phyloP scores from a whole-genome alignment of 768 basidiomycete species.

The Auriscalpium orientale region DNA sequence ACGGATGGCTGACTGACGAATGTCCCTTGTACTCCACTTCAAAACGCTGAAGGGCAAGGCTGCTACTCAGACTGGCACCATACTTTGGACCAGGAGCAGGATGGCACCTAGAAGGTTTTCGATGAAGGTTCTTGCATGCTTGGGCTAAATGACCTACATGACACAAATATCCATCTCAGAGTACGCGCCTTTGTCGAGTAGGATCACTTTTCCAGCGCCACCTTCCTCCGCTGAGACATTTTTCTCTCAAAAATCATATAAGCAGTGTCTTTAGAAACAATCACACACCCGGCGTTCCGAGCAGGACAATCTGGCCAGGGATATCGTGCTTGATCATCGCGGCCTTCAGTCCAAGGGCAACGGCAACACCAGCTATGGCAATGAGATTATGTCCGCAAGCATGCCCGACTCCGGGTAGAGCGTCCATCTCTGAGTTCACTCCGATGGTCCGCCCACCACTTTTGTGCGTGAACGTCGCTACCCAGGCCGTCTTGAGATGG shows the following conservation, averaged over 20 bases:
- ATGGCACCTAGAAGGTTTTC: slow-evolving; percentile 50
- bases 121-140: not conserved
- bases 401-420: slow-evolving; percentile 39
- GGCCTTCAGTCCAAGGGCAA: slow-evolving; percentile 60
- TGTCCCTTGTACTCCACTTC: slow-evolving; percentile 65
- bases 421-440: slow-evolving; percentile 68
- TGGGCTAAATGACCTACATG: slow-evolving; percentile 38
- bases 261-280: not conserved
- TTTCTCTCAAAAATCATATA: not conserved
- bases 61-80: slow-evolving; percentile 57
- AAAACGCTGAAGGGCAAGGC: slow-evolving; percentile 54
- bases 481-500: slow-evolving; percentile 68
- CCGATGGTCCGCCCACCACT: slow-evolving; percentile 65
- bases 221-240: slow-evolving; percentile 61
- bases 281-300: slow-evolving; percentile 68
- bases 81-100: slow-evolving; percentile 71
- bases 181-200: slow-evolving; percentile 70
- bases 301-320: slow-evolving; percentile 57
- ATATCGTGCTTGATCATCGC: slow-evolving; percentile 57
- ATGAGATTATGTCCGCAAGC: slow-evolving; percentile 84
- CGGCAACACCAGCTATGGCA: slow-evolving; percentile 65
- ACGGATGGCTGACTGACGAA: slow-evolving; percentile 37
- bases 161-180: slow-evolving; percentile 70
- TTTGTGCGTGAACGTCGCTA: slow-evolving; percentile 57
- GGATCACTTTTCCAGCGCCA: slow-evolving; percentile 59